These are phyloP conservation scores for Quercus lobata DNA, from an alignment of 331 rosid genomes.

Conservation along the genomic window DNA sequence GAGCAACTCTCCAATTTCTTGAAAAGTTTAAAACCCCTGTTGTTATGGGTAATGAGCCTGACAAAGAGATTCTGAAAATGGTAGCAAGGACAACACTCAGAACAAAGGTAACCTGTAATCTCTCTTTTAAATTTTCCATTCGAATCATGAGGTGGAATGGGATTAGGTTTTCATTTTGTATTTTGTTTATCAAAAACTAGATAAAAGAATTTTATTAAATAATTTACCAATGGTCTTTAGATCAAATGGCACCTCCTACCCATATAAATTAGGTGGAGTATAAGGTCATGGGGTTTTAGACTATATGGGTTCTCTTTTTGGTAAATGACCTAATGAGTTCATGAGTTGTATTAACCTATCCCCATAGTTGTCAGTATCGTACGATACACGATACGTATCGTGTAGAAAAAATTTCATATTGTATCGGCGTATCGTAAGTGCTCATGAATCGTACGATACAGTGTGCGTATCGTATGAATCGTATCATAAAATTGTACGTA, in stretches of 20 bases:
- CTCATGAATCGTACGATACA: too few species aligned
- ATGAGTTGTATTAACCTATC: background rate
- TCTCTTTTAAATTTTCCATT: background rate
- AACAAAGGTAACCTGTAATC: slow-evolving; percentile 64
- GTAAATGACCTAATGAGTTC: background rate
- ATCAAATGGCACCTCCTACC: background rate
- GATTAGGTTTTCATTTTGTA: too few species aligned
- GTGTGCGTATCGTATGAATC: too few species aligned
- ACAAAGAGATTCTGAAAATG: slow-evolving; percentile 86
- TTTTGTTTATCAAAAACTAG: too few species aligned
- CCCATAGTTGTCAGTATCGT: too few species aligned
- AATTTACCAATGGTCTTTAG: background rate
- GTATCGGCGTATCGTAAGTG: too few species aligned
- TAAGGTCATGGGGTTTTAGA: background rate
- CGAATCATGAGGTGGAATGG: background rate
- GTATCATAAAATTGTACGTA: too few species aligned
- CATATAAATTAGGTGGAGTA: background rate
- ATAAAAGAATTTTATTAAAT: too few species aligned
- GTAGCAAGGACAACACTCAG: slow-evolving; percentile 91
- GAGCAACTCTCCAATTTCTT: slow-evolving; percentile 82
- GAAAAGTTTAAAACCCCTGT: slow-evolving; percentile 87
- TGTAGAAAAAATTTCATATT: too few species aligned
- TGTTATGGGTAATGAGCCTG: slow-evolving; percentile 89
- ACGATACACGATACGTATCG: too few species aligned
- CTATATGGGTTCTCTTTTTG: too few species aligned